A percentile compares a stretch with the other conserved stretches of the same genome.
Conservation (phyloP, 441 rosid genomes). For the California macrophylla region DNA sequence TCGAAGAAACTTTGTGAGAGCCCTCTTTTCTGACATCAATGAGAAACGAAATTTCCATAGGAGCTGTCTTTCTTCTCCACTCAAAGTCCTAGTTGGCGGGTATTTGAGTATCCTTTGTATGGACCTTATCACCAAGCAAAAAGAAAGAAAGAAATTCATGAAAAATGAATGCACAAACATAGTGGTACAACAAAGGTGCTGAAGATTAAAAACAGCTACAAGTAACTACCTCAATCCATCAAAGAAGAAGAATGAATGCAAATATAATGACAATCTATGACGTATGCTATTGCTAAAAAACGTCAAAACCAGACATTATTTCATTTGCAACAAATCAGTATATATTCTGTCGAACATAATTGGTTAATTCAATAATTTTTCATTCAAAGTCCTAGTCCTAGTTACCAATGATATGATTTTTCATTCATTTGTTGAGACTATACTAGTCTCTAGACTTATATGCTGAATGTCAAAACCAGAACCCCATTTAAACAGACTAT, state of each 20-base stretch:
- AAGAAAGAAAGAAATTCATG: slow-evolving; percentile 15
- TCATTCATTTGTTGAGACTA: no score
- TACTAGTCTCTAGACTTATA: no score
- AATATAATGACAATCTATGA: neutral
- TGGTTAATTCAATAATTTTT: no score
- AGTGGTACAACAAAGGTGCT: neutral
- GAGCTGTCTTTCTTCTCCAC: slow-evolving; percentile 96
- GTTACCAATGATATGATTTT: no score
- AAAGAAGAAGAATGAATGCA: neutral
- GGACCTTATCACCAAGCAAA: slow-evolving; percentile 40
- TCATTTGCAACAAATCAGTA: no score
- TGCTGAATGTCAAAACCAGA: no score
- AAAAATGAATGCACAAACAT: slow-evolving; percentile 13
- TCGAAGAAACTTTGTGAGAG: slow-evolving; percentile 89
- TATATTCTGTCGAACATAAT: no score
- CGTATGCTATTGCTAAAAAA: slow-evolving; percentile 4
- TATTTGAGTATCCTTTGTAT: slow-evolving; percentile 80
- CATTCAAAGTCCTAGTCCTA: no score
- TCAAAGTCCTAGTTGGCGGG: slow-evolving; percentile 84
- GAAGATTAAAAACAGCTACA: neutral
- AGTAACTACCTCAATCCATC: slow-evolving; percentile 15
- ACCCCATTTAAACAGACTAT: no score
- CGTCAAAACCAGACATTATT: neutral
- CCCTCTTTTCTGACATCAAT: slow-evolving; percentile 86
- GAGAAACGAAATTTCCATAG: slow-evolving; percentile 97